Conservation (phyloP, 1,284 basidiomycete species). For the Ustilago loliicola region DNA sequence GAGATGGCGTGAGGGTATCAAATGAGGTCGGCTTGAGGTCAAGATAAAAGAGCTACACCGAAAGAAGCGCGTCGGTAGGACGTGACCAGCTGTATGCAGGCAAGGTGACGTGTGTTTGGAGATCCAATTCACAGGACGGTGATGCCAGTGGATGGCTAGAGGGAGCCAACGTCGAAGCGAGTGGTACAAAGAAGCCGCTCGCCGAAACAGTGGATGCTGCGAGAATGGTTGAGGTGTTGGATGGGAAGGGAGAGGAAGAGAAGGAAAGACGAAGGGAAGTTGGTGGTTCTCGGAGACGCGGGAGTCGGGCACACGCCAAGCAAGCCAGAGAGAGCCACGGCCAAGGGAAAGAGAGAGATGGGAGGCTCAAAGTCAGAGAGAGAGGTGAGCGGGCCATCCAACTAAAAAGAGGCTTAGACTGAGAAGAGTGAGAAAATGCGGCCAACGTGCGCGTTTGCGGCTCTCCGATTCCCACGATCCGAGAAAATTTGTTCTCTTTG, state of each 20-base stretch:
- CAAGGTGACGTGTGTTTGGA: not conserved
- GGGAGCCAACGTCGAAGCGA: not conserved
- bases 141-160: not conserved
- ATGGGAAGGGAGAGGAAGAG: constrained; percentile 4
- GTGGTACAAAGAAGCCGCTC: not conserved
- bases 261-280: constrained; percentile 5
- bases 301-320: constrained; percentile 25
- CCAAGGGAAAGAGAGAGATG: not conserved
- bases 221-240: not conserved
- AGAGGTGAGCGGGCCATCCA: constrained; percentile 4
- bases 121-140: not conserved
- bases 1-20: not conserved
- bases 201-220: not conserved
- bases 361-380: not conserved
- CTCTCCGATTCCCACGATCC: constrained; percentile 42
- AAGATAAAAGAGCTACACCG: not conserved
- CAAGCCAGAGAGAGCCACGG: not conserved
- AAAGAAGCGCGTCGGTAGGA: constrained; percentile 1
- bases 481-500: constrained; percentile 16
- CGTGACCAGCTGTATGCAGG: not conserved
- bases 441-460: constrained; percentile 11
- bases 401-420: not conserved
- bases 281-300: constrained; percentile 15
- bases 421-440: constrained; percentile 10
- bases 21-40: not conserved